Evolutionary conservation across 306 rosid species (phyloP).

Genomic region (Vicia sativa): DNA sequence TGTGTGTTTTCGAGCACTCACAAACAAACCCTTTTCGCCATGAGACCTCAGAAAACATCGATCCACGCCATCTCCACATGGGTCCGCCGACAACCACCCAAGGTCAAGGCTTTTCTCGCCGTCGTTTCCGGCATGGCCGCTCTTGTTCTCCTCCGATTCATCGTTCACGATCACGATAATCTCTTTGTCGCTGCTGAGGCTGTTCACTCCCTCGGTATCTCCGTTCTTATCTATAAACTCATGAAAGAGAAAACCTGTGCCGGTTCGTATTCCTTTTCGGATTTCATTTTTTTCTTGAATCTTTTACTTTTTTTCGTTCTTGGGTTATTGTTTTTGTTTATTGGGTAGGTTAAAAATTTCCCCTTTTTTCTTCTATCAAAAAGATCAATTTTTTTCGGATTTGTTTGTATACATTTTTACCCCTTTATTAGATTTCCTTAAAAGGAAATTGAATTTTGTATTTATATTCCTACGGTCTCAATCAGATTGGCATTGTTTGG

Average conservation of each 20-base stretch:
- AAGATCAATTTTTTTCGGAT: conserved; percentile 13
- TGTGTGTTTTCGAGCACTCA: not conserved
- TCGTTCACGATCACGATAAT: conserved; percentile 95
- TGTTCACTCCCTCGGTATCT: conserved; percentile 87
- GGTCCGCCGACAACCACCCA: conserved; percentile 89
- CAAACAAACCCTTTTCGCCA: not conserved
- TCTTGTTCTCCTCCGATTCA: conserved; percentile 80
- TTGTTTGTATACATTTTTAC: not conserved
- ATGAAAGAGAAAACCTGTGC: conserved; percentile 96
- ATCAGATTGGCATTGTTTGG: conserved; percentile 25
- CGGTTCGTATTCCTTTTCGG: conserved; percentile 58
- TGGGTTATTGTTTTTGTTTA: not conserved
- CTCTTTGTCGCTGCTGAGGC: conserved; percentile 97
- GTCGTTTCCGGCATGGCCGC: conserved; percentile 93
- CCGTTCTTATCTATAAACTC: conserved; percentile 92
- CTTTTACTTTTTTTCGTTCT: not conserved
- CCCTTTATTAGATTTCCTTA: conserved; percentile 9
- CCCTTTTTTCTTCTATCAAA: conserved; percentile 17
- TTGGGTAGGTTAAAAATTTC: not conserved
- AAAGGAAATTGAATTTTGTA: not conserved
- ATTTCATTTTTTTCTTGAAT: not conserved
- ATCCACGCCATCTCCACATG: conserved; percentile 73
- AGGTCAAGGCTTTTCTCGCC: conserved; percentile 90
- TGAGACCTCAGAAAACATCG: conserved; percentile 71
- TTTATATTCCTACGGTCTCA: too few relatives aligned